Evolutionary conservation across 2,329 filamentous ascomycete genomes (phyloP).

Genomic region (Chrysoporthe puriensis): DNA sequence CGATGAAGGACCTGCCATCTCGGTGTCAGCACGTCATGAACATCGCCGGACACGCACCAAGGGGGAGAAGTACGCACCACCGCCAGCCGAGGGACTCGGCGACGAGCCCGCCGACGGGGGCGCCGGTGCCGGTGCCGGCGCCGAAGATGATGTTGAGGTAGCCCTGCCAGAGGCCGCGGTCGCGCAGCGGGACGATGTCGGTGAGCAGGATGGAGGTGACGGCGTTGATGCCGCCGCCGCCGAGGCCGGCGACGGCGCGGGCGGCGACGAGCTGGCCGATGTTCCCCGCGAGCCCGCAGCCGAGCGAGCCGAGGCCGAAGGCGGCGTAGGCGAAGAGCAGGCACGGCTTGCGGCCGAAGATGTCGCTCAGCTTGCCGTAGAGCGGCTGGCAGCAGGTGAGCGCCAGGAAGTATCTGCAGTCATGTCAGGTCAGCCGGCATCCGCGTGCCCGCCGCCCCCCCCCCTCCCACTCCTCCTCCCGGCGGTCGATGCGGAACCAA

Average conservation of each 20-base stretch:
- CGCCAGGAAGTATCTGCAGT: conserved; percentile 69
- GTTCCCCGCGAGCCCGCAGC: conserved; percentile 59
- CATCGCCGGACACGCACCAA: not conserved
- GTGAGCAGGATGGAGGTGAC: conserved; percentile 71
- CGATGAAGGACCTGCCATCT: conserved; percentile 65
- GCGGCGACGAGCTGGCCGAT: conserved; percentile 40
- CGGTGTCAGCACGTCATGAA: too few relatives aligned
- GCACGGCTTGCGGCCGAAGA: conserved; percentile 70
- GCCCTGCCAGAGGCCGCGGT: conserved; percentile 75
- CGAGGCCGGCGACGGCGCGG: conserved; percentile 58
- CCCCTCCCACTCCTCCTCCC: too few relatives aligned
- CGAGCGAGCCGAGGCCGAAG: conserved; percentile 46
- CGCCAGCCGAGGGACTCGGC: conserved; percentile 76
- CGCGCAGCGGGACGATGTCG: conserved; percentile 70
- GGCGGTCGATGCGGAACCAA: not conserved
- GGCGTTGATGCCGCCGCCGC: conserved; percentile 73
- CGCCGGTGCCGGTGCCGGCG: conserved; percentile 68
- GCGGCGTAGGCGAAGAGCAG: conserved; percentile 61
- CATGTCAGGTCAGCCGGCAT: not conserved
- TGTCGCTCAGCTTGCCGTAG: conserved; percentile 51
- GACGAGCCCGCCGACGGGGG: conserved; percentile 71
- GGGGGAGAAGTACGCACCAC: conserved; percentile 53
- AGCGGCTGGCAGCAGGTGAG: conserved; percentile 76
- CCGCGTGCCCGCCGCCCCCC: too few relatives aligned
- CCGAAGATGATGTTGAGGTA: conserved; percentile 73